These are phyloP conservation scores for Chiua sp. DNA, from an alignment of 1,284 basidiomycete genomes.

Conservation along the genomic window DNA sequence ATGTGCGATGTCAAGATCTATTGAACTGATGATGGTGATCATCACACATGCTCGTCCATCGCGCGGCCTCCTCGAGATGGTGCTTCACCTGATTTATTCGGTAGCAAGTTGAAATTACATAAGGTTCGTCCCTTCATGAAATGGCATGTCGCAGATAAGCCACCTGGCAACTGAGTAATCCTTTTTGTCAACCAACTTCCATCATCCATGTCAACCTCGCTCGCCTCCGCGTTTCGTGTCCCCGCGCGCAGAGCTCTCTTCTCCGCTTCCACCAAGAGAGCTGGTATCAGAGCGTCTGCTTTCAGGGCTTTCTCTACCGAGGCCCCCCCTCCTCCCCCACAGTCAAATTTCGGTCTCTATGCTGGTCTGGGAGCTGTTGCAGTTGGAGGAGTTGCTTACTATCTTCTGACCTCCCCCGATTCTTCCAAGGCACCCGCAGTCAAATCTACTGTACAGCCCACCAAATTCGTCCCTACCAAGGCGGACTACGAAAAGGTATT, in stretches of 20 bases:
- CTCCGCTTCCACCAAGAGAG: constrained; percentile 38
- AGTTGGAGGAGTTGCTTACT: constrained; percentile 59
- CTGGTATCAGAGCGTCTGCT: constrained; percentile 36
- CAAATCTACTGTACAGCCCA: constrained; percentile 66
- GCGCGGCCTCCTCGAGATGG: constrained; percentile 2
- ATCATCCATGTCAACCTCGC: constrained; percentile 54
- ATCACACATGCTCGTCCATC: constrained; percentile 27
- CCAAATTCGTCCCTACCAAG: constrained; percentile 70
- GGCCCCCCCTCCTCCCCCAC: constrained; percentile 46
- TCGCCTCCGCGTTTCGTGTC: constrained; percentile 49
- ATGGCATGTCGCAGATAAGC: constrained; percentile 14
- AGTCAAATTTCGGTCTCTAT: constrained; percentile 59
- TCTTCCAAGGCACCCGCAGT: constrained; percentile 54
- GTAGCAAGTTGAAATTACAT: constrained; percentile 26
- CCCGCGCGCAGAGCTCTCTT: constrained; percentile 50
- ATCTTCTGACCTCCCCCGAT: constrained; percentile 54
- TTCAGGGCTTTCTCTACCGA: constrained; percentile 66
- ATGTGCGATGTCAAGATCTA: background rate
- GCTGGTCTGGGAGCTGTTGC: constrained; percentile 58
- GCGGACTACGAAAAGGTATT: constrained; percentile 89
- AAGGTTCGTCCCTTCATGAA: constrained; percentile 5
- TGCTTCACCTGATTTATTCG: constrained; percentile 4
- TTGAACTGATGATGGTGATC: background rate
- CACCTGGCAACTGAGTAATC: constrained; percentile 3
- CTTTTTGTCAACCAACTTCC: constrained; percentile 1